Conservation (phyloP, 805 yeast genomes). For the Wickerhamiella occidentalis region DNA sequence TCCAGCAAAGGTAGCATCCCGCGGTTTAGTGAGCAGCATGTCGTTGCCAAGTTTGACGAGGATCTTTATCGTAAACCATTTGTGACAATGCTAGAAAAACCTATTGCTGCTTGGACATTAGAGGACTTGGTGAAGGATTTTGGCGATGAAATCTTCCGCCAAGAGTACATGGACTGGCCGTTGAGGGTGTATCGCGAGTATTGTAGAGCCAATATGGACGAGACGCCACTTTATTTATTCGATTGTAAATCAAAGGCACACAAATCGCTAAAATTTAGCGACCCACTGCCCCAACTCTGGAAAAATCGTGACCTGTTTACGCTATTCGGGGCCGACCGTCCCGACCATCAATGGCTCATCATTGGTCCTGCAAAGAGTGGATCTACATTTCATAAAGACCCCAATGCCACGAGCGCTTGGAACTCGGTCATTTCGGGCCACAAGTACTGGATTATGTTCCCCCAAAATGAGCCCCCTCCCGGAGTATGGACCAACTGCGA, state of each 20-base stretch:
- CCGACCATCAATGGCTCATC: slow-evolving; percentile 88
- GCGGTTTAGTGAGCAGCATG: slow-evolving; percentile 27
- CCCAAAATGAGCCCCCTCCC: slow-evolving; percentile 66
- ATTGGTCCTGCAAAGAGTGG: slow-evolving; percentile 76
- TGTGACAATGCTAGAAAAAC: slow-evolving; percentile 33
- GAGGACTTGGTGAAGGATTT: slow-evolving; percentile 39
- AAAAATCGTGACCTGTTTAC: slow-evolving; percentile 45
- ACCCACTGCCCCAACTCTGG: slow-evolving; percentile 39
- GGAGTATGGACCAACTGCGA: slow-evolving; percentile 68
- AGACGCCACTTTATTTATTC: slow-evolving; percentile 73
- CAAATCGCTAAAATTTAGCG: slow-evolving; percentile 41
- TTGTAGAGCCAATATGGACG: slow-evolving; percentile 52
- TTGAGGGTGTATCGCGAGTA: slow-evolving; percentile 50
- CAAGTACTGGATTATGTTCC: slow-evolving; percentile 82
- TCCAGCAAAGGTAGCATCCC: slow-evolving; percentile 15
- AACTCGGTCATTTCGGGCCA: slow-evolving; percentile 62
- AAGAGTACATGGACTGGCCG: slow-evolving; percentile 78
- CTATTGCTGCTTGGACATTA: slow-evolving; percentile 59
- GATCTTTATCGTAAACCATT: slow-evolving; percentile 50
- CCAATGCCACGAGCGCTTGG: slow-evolving; percentile 87
- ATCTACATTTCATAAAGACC: slow-evolving; percentile 87
- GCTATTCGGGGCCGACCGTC: slow-evolving; percentile 43
- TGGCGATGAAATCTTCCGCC: slow-evolving; percentile 55
- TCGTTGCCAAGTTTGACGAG: slow-evolving; percentile 38
- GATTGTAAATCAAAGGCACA: slow-evolving; percentile 70